Evolutionary conservation across 2,329 filamentous ascomycete genomes (phyloP), one percentile per base, ranked within the genome.

Genomic region (Phialophora tarda): DNA sequence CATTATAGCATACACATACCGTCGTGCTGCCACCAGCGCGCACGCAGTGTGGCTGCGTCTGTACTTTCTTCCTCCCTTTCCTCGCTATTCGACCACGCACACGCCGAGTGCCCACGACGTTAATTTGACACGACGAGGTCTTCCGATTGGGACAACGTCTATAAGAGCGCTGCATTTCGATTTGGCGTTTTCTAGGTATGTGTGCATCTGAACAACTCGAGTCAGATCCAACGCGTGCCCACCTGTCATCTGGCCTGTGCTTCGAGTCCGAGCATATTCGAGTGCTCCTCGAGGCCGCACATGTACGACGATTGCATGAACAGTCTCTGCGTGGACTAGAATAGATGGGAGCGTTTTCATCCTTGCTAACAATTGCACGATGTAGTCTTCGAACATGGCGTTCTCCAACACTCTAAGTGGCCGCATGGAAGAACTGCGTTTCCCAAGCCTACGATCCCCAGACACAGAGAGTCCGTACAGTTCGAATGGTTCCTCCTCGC

Each of bases 371-470:
- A 28, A 24, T 56, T 32, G 28, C 55, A 24, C 8, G 3, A 54
- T 58, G 53, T 59, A 71, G 67, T 68, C 51, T 70, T 71, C 73
- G 77, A 80, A 70, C 72, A 91, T 91, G 88, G 86, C 88, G 72
- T 90, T 86, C 80, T 86, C 86, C 72, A 84, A 85, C 75, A 84
- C 84, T 75, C 79, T 86, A 76, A 86, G 82, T 76, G 86, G 87
- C 74, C 83, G 85, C 77, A 91, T 92, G 86, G 91, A 94, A 80
- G 90, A 93, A 80, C 83, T 91, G 79, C 89, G 89, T 77, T 93
- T 91, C 80, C 88, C 89, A 73, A 86, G 86, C 76, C 89, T 93
- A 79, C 88, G 91, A 79, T 91, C 91, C 73, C 87, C 91, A 63
- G 87, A 89, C 74, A 90, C 89, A 80, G 92, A 96, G 75, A 82